phyloP scores from a whole-genome alignment of 371 early-diverging fungal species.

The Scutellospora calospora region DNA sequence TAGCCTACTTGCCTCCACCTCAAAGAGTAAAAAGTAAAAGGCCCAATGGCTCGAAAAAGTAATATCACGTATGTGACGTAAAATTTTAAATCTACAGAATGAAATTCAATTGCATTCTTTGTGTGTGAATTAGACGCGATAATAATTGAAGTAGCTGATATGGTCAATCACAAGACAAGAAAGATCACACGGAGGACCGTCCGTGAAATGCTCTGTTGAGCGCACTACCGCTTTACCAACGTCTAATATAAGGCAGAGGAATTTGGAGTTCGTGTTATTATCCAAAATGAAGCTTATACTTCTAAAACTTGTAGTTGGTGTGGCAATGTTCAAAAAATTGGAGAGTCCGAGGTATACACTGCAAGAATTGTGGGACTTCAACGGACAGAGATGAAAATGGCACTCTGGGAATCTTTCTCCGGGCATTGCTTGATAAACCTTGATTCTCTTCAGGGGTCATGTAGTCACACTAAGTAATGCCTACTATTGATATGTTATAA shows the following conservation, averaged over 20 bases:
- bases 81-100: too few relatives aligned
- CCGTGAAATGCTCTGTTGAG: slow-evolving; percentile 1
- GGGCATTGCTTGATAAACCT: too few relatives aligned
- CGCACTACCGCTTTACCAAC: neutral
- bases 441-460: too few relatives aligned
- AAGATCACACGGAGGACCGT: neutral
- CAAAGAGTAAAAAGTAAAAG: too few relatives aligned
- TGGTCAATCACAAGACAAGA: neutral
- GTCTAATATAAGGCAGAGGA: slow-evolving; percentile 14
- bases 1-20: too few relatives aligned
- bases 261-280: neutral
- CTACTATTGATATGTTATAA: too few relatives aligned
- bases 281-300: slow-evolving; percentile 19
- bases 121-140: neutral
- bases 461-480: too few relatives aligned
- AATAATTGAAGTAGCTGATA: neutral
- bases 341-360: neutral
- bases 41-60: too few relatives aligned
- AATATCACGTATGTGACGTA: too few relatives aligned
- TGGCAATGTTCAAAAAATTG: slow-evolving; percentile 20
- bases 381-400: too few relatives aligned
- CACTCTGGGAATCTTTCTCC: too few relatives aligned
- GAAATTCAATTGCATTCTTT: too few relatives aligned
- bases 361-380: neutral
- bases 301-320: slow-evolving; percentile 21